Evolutionary conservation across 179 eudicot genomes (phyloP), one percentile per base, ranked within the genome.

Genomic region (Camellia oleifera): DNA sequence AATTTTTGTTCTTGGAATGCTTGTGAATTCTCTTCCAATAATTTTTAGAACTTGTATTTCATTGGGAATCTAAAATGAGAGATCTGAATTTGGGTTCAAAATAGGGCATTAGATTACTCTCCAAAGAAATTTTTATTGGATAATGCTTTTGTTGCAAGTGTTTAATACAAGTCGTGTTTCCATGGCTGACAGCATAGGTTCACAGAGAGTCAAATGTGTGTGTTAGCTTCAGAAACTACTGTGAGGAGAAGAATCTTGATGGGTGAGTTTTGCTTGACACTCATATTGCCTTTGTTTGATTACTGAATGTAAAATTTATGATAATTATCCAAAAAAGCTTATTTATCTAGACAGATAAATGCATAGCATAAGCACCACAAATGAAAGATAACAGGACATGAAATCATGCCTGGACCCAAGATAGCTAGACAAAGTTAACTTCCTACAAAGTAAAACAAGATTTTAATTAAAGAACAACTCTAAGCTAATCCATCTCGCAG

Each of bases 151-250:
- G 2, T 72, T 52, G 3, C 12, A 0, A 53, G 62, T 53, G 63
- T 54, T 13, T 73, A 46, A 54, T 15, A 23, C 18, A 4, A 53
- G 26, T 54, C 11, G 46, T 14, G 15, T 17, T 75, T 75, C 52
- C 60, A 14, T 60, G 44, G 68, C 42, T 83, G 62, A 14, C 86
- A 91, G 95, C 85, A 86, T 91, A 71, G 95, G 96, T 53, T 92
- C 97, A 44, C 85, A 86, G 54, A 82, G 88, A 84, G 92, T 92
- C 73, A 88, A 84, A 85, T 79, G 85, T 88, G 75, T 92, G 94
- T 82, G 81, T 85, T 62, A 78, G 72, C 72, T 92, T 92, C 80
- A 82, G 89, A 74, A 86, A 80, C 64, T 86, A 18, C 72, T 92
- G 91, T 76, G 88, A 85, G 56, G 90, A 87, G 78, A 88, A 90